Evolutionary conservation across 305 asterid species (phyloP), one percentile per base, ranked within the genome.

Genomic region (Solanum hybrid): DNA sequence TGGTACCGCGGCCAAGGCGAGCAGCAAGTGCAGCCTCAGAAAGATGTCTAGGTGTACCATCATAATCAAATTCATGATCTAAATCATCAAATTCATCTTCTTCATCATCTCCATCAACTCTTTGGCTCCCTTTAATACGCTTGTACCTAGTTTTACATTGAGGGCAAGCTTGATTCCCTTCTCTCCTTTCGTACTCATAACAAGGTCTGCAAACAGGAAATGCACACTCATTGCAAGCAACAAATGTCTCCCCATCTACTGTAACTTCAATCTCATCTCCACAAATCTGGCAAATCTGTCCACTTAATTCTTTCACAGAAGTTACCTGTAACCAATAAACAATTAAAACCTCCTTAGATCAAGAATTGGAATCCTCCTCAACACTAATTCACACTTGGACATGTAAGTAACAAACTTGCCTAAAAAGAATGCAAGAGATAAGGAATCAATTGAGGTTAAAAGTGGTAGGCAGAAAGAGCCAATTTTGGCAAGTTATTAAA

Each of bases 201-300:
- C 99, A 97, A 20, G 95, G 95, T 87, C 98, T 92, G 87, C 99
- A 97, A 90, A 97, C 92, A 40, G 99, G 99, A 92, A 97, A 96
- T 85, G 99, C 99, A 88, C 99, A 97, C 92, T 97, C 99, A 90
- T 97, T 96, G 92, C 99, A 97, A 90, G 99, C 99, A 84, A 96
- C 93, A 93, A 97, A 97, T 14, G 97, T 95, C 93, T 97, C 99
- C 13, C 99, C 99, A 73, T 93, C 96, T 12, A 91, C 98, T 2
- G 93, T 92, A 76, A 96, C 94, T 85, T 95, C 98, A 88, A 97
- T 90, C 92, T 96, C 99, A 91, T 97, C 99, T 77, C 98, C 99
- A 93, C 99, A 97, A 94, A 97, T 97, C 97, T 97, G 98, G 86
- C 99, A 97, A 92, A 93, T 96, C 95, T 96, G 99, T 39, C 98